Conservation (phyloP, 495 filamentous ascomycete species). For the Penicilliopsis zonata region DNA sequence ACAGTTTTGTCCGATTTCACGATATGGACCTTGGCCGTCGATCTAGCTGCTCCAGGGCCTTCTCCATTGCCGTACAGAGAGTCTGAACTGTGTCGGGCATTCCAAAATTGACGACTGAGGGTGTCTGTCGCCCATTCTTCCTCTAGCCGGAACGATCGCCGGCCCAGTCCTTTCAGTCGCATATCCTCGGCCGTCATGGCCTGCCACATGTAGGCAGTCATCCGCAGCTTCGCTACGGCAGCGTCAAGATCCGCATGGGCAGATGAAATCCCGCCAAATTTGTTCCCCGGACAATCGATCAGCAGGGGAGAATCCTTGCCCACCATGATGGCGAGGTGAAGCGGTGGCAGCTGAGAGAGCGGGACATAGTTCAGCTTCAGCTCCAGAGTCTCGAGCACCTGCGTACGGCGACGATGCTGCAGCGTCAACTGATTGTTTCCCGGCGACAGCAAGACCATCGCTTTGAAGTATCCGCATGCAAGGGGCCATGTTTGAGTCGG, state of each 20-base stretch:
- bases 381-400: constrained; percentile 3
- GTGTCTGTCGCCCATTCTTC: constrained; percentile 36
- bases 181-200: constrained; percentile 37
- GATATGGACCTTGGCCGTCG: constrained; percentile 35
- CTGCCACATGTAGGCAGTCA: constrained; percentile 41
- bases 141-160: constrained; percentile 37
- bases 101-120: background rate
- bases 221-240: constrained; percentile 35
- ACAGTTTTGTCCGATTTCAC: constrained; percentile 29
- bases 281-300: constrained; percentile 25
- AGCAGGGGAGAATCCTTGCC: constrained; percentile 31
- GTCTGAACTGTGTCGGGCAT: background rate
- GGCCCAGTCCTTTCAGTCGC: constrained; percentile 29
- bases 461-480: constrained; percentile 8
- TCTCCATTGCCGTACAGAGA: background rate
- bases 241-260: constrained; percentile 26
- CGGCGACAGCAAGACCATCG: constrained; percentile 8
- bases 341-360: constrained; percentile 26
- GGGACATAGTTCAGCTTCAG: constrained; percentile 15
- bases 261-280: constrained; percentile 18
- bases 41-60: constrained; percentile 13
- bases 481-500: constrained; percentile 5
- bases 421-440: constrained; percentile 6
- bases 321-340: constrained; percentile 36
- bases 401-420: constrained; percentile 2